phyloP scores from a whole-genome alignment of 495 filamentous ascomycete genomes.

The Saxispiralis lemnorum region DNA sequence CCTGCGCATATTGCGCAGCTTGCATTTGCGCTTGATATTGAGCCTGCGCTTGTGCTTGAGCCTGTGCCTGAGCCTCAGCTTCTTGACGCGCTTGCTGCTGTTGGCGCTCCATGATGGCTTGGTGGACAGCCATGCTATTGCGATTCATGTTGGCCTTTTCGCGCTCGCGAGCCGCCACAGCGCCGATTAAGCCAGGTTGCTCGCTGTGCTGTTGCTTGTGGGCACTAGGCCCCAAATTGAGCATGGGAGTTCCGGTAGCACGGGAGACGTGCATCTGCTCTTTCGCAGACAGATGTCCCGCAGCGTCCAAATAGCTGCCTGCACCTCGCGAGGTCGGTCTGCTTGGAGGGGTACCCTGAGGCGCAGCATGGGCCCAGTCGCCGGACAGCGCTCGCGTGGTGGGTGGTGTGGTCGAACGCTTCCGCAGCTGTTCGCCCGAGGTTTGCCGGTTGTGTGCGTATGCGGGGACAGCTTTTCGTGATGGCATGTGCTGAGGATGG shows the following conservation, averaged over 20 bases:
- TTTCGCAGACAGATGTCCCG: constrained; percentile 50
- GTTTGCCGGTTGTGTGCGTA: constrained; percentile 5
- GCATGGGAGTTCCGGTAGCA: constrained; percentile 64
- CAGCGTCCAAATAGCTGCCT: constrained; percentile 3
- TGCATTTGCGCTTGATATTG: constrained; percentile 9
- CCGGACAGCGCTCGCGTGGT: constrained; percentile 33
- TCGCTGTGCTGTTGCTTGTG: constrained; percentile 9
- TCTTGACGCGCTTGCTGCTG: constrained; percentile 8
- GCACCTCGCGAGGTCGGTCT: constrained; percentile 1
- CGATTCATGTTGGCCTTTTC: constrained; percentile 9
- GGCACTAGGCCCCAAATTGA: constrained; percentile 36
- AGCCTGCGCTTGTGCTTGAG: not conserved
- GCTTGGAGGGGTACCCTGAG: constrained; percentile 4
- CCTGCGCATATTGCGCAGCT: constrained; percentile 3
- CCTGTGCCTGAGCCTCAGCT: constrained; percentile 4
- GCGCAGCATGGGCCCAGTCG: constrained; percentile 29
- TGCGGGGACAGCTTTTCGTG: constrained; percentile 6
- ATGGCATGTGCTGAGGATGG: constrained; percentile 22
- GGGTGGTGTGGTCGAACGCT: constrained; percentile 8
- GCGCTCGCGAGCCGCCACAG: constrained; percentile 14
- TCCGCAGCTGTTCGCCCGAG: constrained; percentile 6
- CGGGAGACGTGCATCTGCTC: constrained; percentile 90
- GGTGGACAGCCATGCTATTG: constrained; percentile 9
- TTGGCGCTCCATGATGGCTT: constrained; percentile 12
- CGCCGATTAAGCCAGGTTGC: constrained; percentile 14